Conservation (phyloP, 805 yeast genomes). For the Saturnispora ahearnii region DNA sequence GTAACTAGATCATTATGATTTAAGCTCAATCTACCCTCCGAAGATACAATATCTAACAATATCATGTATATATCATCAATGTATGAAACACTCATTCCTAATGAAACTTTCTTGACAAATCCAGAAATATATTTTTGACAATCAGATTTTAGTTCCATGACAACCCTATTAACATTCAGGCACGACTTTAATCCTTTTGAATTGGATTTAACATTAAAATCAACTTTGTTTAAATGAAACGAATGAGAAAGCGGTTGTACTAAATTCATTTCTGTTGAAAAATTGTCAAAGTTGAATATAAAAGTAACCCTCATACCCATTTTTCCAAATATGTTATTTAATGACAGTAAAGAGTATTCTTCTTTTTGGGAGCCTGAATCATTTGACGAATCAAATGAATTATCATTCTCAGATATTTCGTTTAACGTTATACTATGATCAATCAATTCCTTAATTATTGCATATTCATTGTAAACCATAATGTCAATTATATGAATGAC, state of each 20-base stretch:
- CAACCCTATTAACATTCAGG: background rate
- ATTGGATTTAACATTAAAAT: background rate
- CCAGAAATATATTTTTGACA: slow-evolving; percentile 2
- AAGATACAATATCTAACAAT: background rate
- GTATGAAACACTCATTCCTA: background rate
- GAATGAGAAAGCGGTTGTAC: slow-evolving; percentile 1
- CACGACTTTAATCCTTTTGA: slow-evolving; percentile 1
- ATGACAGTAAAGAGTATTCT: background rate
- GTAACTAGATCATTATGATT: slow-evolving; percentile 1
- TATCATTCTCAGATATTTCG: background rate
- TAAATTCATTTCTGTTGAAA: slow-evolving; percentile 1
- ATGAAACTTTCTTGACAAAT: background rate
- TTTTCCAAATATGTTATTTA: slow-evolving; percentile 1
- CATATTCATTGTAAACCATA: slow-evolving; percentile 19
- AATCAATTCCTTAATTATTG: slow-evolving; percentile 16
- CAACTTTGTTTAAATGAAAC: background rate
- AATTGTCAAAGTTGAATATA: background rate
- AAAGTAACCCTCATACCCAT: slow-evolving; percentile 1
- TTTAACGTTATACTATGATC: background rate
- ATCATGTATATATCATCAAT: slow-evolving; percentile 1
- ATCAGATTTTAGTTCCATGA: background rate
- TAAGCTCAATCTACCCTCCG: slow-evolving; percentile 4
- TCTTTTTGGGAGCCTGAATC: background rate
- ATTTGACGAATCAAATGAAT: background rate
- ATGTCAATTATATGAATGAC: slow-evolving; percentile 17